A percentile compares a stretch with the other conserved stretches of the same genome.
These are phyloP conservation scores for Ganoderma sinense DNA, from an alignment of 1,284 basidiomycete genomes.

Conservation along the genomic window DNA sequence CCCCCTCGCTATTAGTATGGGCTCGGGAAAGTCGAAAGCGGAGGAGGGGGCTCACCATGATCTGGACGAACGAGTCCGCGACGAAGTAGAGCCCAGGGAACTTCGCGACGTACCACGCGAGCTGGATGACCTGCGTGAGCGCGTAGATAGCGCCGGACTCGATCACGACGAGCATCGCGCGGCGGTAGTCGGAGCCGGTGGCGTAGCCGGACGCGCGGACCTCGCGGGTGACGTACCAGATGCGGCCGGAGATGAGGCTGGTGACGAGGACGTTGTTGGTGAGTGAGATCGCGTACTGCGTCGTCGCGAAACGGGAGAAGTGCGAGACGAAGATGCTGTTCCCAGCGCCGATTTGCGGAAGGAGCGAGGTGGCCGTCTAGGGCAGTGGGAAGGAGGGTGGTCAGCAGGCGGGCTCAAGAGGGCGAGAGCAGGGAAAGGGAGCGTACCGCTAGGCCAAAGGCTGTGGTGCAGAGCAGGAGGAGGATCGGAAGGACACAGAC, in stretches of 20 bases:
- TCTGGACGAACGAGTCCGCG: conserved; percentile 11
- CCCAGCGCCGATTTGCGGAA: not conserved
- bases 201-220: not conserved
- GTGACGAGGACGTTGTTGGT: conserved; percentile 9
- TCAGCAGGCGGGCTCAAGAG: not conserved
- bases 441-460: not conserved
- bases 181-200: conserved; percentile 6
- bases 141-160: conserved; percentile 14
- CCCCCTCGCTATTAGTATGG: not conserved
- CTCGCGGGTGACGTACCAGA: conserved; percentile 12
- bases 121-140: conserved; percentile 15
- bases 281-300: not conserved
- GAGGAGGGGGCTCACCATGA: conserved; percentile 1
- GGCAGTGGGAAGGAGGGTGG: not conserved
- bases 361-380: conserved; percentile 9
- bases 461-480: not conserved
- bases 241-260: conserved; percentile 11
- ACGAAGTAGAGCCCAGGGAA: conserved; percentile 11
- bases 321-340: conserved; percentile 5
- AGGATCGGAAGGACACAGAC: conserved; percentile 2
- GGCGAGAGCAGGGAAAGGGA: not conserved
- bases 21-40: not conserved
- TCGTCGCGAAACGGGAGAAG: not conserved
- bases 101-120: conserved; percentile 10
- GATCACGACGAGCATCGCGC: conserved; percentile 14